phyloP scores from a whole-genome alignment of 164 flowering plant species.

The Macadamia tetraphylla region DNA sequence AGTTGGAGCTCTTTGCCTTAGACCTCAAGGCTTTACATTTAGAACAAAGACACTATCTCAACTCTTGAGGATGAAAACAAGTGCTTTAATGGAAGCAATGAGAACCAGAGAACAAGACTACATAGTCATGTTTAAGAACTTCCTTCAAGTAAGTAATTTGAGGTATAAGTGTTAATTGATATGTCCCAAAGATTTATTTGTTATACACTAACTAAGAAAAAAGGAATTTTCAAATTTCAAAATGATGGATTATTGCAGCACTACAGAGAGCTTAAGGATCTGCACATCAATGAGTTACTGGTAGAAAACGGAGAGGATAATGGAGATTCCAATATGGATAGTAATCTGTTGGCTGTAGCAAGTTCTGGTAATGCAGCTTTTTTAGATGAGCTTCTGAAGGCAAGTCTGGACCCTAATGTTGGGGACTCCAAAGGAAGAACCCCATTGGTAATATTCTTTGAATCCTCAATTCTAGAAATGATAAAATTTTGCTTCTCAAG shows the following conservation, averaged over 20 bases:
- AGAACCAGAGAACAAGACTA: constrained; percentile 57
- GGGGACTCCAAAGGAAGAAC: constrained; percentile 74
- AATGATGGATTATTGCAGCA: constrained; percentile 42
- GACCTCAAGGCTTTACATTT: constrained; percentile 58
- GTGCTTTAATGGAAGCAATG: constrained; percentile 56
- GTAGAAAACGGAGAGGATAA: constrained; percentile 38
- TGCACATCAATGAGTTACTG: constrained; percentile 39
- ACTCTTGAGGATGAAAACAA: constrained; percentile 61
- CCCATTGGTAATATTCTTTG: constrained; percentile 52
- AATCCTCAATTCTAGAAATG: neutral
- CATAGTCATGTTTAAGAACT: constrained; percentile 52
- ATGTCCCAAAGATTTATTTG: neutral
- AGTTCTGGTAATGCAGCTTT: constrained; percentile 65
- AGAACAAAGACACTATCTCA: constrained; percentile 77
- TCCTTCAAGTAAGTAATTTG: constrained; percentile 53
- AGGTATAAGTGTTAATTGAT: neutral
- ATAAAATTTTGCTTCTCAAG: too few species aligned
- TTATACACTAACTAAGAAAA: too few species aligned
- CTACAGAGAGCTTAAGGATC: constrained; percentile 47
- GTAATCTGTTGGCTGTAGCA: constrained; percentile 52
- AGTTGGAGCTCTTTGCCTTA: constrained; percentile 71
- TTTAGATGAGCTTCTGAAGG: constrained; percentile 77
- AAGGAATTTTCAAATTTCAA: neutral
- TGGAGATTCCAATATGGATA: constrained; percentile 34
- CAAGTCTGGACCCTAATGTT: constrained; percentile 63